Evolutionary conservation across 163 green algal genomes (phyloP).

Genomic region (Chlorella variabilis): DNA sequence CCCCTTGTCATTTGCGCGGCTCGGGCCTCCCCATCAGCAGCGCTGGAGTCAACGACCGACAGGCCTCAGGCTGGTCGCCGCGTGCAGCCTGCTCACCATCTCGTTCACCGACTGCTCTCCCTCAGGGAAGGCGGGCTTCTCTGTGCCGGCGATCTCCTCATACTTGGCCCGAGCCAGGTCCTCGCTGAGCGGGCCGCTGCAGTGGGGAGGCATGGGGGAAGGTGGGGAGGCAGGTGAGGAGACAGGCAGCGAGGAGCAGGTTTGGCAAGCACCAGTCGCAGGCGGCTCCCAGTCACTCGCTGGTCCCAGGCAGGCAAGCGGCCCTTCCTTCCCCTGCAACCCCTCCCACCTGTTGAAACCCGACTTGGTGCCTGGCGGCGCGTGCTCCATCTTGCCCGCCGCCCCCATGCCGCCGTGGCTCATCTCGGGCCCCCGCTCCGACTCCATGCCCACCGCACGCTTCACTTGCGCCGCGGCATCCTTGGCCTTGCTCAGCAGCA

Average conservation of each 20-base stretch:
- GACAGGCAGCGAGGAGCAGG: no score
- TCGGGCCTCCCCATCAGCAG: no score
- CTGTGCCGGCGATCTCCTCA: conserved; percentile 23
- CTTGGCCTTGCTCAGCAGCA: conserved; percentile 30
- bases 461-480: background rate
- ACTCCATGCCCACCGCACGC: conserved; percentile 20
- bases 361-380: background rate
- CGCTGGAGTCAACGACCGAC: no score
- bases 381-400: conserved; percentile 37
- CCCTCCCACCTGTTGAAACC: background rate
- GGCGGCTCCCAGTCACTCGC: no score
- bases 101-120: conserved; percentile 29
- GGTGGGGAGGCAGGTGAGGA: no score
- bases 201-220: background rate
- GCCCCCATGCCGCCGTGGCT: conserved; percentile 14
- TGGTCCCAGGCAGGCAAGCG: no score
- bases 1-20: no score
- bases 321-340: no score
- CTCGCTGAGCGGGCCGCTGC: conserved; percentile 11
- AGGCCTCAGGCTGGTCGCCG: no score
- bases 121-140: conserved; percentile 22
- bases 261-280: no score
- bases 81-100: conserved; percentile 8
- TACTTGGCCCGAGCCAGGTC: conserved; percentile 39
- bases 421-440: conserved; percentile 3